Evolutionary conservation across 139 green algal species (phyloP), one percentile per base, ranked within the genome.

Genomic region (Bryopsis sp.): DNA sequence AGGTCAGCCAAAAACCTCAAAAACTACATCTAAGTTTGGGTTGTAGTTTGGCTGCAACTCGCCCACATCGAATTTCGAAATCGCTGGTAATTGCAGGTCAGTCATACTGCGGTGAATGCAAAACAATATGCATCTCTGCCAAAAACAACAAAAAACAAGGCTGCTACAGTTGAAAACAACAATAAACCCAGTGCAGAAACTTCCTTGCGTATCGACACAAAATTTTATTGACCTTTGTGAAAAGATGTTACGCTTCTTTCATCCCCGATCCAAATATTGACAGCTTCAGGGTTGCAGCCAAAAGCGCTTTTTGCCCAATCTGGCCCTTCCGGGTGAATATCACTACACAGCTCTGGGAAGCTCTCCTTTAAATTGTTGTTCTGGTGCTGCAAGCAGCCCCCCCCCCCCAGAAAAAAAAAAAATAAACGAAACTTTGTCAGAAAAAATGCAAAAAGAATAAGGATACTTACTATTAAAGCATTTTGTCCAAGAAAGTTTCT

Each of bases 201-300:
- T n/a, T n/a, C n/a, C n/a, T n/a, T n/a, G n/a, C n/a, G n/a, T n/a
- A n/a, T n/a, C n/a, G n/a, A n/a, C n/a, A n/a, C n/a, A n/a, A n/a
- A n/a, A n/a, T n/a, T n/a, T n/a, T n/a, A 47, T 39, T 19, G 39
- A 72, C 79, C 77, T 64, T 90, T 92, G 72, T 97, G 90, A 70
- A 85, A 97, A 47, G 80, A 89, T 5, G 90, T 96, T 2, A 83
- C 71, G 29, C 76, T 86, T 32, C 81, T 77, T 33, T 81, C 68
- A 67, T 92, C 84, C 0, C 90, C 90, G 2, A 95, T 85, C 86
- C 86, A 92, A 2, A 92, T 24, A 58, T 92, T 92, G 8, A 88
- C 76, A 2, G 86, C 86, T 36, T 92, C 86, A 2, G 83, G 82
- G 3, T 29, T 38, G 1, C 28, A 39, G 4, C 78, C 82, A 67